phyloP scores from a whole-genome alignment of 805 yeast species.

The Wickerhamiella kazuoi region DNA sequence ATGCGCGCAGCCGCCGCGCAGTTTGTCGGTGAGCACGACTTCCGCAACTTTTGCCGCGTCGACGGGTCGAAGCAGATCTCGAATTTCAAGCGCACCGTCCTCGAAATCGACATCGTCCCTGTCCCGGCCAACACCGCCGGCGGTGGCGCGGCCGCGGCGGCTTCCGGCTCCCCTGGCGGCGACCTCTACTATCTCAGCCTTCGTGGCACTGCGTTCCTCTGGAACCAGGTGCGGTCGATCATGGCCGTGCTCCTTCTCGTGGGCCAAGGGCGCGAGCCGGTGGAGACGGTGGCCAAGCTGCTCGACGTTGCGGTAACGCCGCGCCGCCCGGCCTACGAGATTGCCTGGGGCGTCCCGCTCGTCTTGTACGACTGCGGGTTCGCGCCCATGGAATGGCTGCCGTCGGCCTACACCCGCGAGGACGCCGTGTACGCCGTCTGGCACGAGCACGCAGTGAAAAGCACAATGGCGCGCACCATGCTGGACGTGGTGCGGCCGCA shows the following conservation, averaged over 20 bases:
- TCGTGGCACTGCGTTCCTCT: constrained; percentile 75
- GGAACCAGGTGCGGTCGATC: constrained; percentile 98
- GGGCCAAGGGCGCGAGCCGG: constrained; percentile 60
- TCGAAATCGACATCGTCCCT: constrained; percentile 31
- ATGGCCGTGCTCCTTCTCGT: constrained; percentile 63
- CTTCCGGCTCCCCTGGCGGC: too few relatives aligned
- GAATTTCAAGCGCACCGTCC: constrained; percentile 51
- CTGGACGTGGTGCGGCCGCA: constrained; percentile 19
- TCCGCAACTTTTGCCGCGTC: constrained; percentile 82
- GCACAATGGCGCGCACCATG: constrained; percentile 35
- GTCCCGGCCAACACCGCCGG: constrained; percentile 12
- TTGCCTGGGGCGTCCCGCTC: constrained; percentile 82
- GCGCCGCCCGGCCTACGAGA: constrained; percentile 59
- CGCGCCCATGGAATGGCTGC: constrained; percentile 47
- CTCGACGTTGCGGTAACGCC: constrained; percentile 41
- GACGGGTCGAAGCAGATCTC: constrained; percentile 89
- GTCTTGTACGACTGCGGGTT: constrained; percentile 73
- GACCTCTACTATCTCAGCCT: constrained; percentile 50
- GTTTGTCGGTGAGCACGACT: constrained; percentile 67
- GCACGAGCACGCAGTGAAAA: constrained; percentile 40
- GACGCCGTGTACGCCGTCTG: constrained; percentile 26
- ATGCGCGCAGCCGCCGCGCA: constrained; percentile 54
- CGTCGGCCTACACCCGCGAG: constrained; percentile 10
- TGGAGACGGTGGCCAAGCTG: constrained; percentile 38
- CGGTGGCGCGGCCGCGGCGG: too few relatives aligned